Conservation (phyloP, 2,329 filamentous ascomycete genomes). For the Dendrostoma leiphaemia region DNA sequence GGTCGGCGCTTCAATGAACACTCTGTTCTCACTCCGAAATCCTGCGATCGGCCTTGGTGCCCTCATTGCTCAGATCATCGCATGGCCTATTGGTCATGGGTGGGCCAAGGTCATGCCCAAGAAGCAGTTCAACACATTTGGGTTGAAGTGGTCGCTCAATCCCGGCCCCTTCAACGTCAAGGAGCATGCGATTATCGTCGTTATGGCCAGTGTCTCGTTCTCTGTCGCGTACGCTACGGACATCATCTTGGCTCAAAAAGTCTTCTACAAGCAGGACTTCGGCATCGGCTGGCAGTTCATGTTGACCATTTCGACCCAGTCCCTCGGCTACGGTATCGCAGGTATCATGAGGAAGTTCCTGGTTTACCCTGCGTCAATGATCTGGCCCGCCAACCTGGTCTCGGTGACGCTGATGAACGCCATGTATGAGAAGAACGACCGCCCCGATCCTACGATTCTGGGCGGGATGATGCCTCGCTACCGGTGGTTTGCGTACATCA, state of each 20-base stretch:
- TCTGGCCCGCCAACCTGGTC: constrained; percentile 69
- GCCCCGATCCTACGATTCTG: constrained; percentile 48
- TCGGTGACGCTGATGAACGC: constrained; percentile 67
- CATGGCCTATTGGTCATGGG: constrained; percentile 60
- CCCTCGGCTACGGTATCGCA: constrained; percentile 67
- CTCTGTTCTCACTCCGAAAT: constrained; percentile 60
- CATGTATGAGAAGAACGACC: constrained; percentile 62
- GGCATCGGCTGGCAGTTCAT: constrained; percentile 66
- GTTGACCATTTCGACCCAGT: constrained; percentile 66
- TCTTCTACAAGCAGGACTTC: constrained; percentile 71
- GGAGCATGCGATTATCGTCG: constrained; percentile 66
- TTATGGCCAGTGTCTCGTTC: constrained; percentile 71
- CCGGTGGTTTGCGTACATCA: constrained; percentile 60
- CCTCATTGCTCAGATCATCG: constrained; percentile 62
- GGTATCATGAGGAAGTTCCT: constrained; percentile 66
- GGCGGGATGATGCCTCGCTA: constrained; percentile 68
- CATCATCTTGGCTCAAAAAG: constrained; percentile 67
- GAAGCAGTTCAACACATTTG: constrained; percentile 49
- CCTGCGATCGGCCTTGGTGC: constrained; percentile 60
- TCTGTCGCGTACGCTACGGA: constrained; percentile 71
- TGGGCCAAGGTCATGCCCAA: constrained; percentile 58
- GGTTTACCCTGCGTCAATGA: constrained; percentile 67
- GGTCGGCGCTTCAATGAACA: constrained; percentile 60
- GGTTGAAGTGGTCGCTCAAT: constrained; percentile 57
- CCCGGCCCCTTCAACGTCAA: constrained; percentile 70